Evolutionary conservation across 352 stramenopile species (phyloP).

Genomic region (Globisporangium parvum): DNA sequence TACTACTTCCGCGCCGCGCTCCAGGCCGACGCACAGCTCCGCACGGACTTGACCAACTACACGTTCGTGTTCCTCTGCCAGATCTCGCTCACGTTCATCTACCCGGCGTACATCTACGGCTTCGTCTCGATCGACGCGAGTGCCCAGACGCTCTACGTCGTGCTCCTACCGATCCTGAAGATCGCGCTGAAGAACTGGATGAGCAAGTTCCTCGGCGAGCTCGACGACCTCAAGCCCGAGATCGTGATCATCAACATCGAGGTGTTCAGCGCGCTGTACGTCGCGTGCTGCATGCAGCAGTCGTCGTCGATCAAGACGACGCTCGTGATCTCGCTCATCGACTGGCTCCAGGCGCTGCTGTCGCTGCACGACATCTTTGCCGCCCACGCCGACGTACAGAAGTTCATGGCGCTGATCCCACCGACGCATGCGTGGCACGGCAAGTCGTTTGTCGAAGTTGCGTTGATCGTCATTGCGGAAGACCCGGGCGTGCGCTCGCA

Average conservation of each 20-base stretch:
- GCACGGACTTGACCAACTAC: slow-evolving; percentile 20
- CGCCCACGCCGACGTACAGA: background rate
- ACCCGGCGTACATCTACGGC: slow-evolving; percentile 34
- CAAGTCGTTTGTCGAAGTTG: slow-evolving; percentile 6
- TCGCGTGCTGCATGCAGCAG: slow-evolving; percentile 19
- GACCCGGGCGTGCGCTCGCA: background rate
- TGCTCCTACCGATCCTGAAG: slow-evolving; percentile 37
- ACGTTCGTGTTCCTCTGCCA: slow-evolving; percentile 27
- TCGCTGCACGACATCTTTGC: slow-evolving; percentile 1
- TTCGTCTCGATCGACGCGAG: slow-evolving; percentile 19
- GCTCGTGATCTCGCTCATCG: slow-evolving; percentile 10
- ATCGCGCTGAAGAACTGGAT: slow-evolving; percentile 37
- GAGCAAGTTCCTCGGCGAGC: slow-evolving; percentile 8
- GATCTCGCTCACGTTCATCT: slow-evolving; percentile 33
- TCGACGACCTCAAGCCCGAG: slow-evolving; percentile 20
- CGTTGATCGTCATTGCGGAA: slow-evolving; percentile 8
- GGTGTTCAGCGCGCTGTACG: slow-evolving; percentile 24
- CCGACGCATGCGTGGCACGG: background rate
- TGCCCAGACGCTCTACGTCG: slow-evolving; percentile 23
- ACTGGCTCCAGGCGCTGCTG: slow-evolving; percentile 3
- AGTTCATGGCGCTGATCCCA: slow-evolving; percentile 5
- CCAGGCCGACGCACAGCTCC: slow-evolving; percentile 9
- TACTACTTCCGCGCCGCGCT: slow-evolving; percentile 21
- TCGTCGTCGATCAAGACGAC: slow-evolving; percentile 13
- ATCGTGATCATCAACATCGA: slow-evolving; percentile 23